Evolutionary conservation across 805 yeast genomes (phyloP).

Genomic region (Saccharomycopsis sp.): DNA sequence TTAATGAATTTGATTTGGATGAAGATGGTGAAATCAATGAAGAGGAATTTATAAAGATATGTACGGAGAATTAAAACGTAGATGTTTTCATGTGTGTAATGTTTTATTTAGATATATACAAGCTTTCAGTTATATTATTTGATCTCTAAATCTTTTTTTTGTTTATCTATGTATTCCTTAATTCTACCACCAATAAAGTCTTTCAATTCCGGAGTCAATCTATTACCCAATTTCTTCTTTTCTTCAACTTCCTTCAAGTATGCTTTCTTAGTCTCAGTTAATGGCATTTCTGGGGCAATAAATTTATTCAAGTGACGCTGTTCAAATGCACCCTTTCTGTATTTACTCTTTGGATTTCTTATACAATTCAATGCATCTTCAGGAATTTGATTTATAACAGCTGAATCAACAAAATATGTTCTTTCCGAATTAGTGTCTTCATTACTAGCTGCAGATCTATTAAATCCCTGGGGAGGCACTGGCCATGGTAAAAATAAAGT

Average conservation of each 20-base stretch:
- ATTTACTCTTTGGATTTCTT: conserved; percentile 70
- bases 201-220: conserved; percentile 46
- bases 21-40: conserved; percentile 93
- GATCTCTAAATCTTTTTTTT: conserved; percentile 19
- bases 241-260: conserved; percentile 47
- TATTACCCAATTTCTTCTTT: conserved; percentile 34
- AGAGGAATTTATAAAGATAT: conserved; percentile 83
- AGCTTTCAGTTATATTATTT: no score
- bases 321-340: conserved; percentile 54
- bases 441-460: conserved; percentile 23
- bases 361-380: conserved; percentile 54
- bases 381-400: conserved; percentile 67
- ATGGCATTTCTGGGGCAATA: conserved; percentile 72
- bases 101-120: no score
- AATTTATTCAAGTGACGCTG: conserved; percentile 28
- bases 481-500: conserved; percentile 87
- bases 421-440: conserved; percentile 59
- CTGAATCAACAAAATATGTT: conserved; percentile 64
- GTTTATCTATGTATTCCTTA: conserved; percentile 24
- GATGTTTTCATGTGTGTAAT: not conserved
- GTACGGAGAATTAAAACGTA: conserved; percentile 56
- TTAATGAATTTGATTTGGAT: conserved; percentile 92
- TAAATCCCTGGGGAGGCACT: conserved; percentile 39
- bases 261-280: conserved; percentile 54
- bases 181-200: conserved; percentile 46